These are phyloP conservation scores for Russula olivacea DNA, from an alignment of 768 basidiomycete genomes.

Conservation along the genomic window DNA sequence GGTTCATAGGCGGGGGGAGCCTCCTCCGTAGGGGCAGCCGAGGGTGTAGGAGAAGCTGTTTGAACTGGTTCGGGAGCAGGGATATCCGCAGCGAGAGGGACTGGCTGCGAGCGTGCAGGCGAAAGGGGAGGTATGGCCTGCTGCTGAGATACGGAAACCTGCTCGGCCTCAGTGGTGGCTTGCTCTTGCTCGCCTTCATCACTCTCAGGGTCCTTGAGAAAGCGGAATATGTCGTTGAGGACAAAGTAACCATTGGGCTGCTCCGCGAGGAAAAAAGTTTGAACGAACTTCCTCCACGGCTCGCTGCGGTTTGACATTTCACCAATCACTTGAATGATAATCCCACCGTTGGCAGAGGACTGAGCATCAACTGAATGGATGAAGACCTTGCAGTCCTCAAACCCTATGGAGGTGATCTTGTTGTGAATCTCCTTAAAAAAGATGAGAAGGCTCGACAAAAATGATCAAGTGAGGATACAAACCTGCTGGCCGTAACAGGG, in stretches of 20 bases:
- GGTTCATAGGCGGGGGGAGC: slow-evolving; percentile 33
- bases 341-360: slow-evolving; percentile 88
- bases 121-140: slow-evolving; percentile 24
- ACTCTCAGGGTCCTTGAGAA: slow-evolving; percentile 84
- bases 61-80: slow-evolving; percentile 33
- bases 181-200: slow-evolving; percentile 45
- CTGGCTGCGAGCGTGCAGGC: slow-evolving; percentile 22
- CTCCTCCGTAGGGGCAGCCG: slow-evolving; percentile 33
- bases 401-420: slow-evolving; percentile 90
- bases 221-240: slow-evolving; percentile 99
- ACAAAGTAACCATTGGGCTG: slow-evolving; percentile 99
- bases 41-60: slow-evolving; percentile 39
- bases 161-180: slow-evolving; percentile 40
- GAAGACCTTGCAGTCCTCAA: slow-evolving; percentile 97
- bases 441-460: slow-evolving; percentile 13
- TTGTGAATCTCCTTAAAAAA: slow-evolving; percentile 83
- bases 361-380: slow-evolving; percentile 98
- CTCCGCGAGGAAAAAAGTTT: slow-evolving; percentile 99
- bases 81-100: slow-evolving; percentile 28
- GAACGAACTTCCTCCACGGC: slow-evolving; percentile 97
- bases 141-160: slow-evolving; percentile 40
- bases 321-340: slow-evolving; percentile 98
- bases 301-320: slow-evolving; percentile 94
- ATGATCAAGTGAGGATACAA: slow-evolving; percentile 27
- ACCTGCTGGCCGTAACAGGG: slow-evolving; percentile 93